Evolutionary conservation across 257 asterid species (phyloP).

Genomic region (Penstemon eatonii): DNA sequence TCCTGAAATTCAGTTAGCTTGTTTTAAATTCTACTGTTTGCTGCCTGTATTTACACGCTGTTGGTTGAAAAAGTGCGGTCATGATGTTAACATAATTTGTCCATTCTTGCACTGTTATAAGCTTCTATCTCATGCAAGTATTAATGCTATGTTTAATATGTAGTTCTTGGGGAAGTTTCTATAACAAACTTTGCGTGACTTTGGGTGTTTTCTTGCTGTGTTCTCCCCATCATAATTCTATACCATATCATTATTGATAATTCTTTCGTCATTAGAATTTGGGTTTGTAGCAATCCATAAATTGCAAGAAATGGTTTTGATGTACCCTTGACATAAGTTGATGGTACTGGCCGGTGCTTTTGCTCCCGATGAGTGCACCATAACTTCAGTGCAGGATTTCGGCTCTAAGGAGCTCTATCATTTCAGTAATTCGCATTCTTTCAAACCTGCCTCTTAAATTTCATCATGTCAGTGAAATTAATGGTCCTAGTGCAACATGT

Average conservation of each 20-base stretch:
- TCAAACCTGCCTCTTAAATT: too few relatives aligned
- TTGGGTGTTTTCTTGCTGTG: neutral
- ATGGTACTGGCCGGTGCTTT: too few relatives aligned
- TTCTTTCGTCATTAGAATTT: conserved; percentile 20
- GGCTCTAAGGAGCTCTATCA: too few relatives aligned
- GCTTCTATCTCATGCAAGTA: conserved; percentile 17
- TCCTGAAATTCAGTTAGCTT: conserved; percentile 15
- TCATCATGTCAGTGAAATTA: too few relatives aligned
- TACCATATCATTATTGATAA: neutral
- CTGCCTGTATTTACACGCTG: conserved; percentile 22
- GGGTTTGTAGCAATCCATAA: neutral
- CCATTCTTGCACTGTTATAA: neutral
- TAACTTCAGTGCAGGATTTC: too few relatives aligned
- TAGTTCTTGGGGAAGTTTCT: conserved; percentile 5
- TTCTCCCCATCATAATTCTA: conserved; percentile 1
- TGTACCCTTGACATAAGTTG: neutral
- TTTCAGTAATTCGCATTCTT: too few relatives aligned
- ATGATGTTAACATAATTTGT: conserved; percentile 2
- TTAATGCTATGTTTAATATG: neutral
- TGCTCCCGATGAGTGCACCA: too few relatives aligned
- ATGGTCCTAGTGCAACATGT: too few relatives aligned
- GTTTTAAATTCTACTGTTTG: conserved; percentile 10
- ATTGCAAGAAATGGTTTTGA: conserved; percentile 13
- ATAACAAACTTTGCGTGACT: conserved; percentile 14
- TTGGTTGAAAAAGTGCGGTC: conserved; percentile 15